Conservation (phyloP, 805 yeast genomes). For the Spathaspora passalidarum region DNA sequence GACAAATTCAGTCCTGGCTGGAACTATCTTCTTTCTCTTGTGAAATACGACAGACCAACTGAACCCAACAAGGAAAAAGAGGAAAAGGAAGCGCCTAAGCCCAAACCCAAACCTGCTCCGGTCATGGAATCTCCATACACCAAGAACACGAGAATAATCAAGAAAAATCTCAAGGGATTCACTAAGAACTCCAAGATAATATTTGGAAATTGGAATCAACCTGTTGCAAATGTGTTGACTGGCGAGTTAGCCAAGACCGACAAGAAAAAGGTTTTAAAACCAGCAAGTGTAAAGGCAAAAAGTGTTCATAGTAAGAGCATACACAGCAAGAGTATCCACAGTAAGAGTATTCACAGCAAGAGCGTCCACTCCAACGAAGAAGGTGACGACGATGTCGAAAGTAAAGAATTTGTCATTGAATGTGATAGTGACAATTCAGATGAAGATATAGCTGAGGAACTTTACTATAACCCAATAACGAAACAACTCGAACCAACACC, state of each 20-base stretch:
- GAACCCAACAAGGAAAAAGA: not conserved
- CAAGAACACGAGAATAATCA: not conserved
- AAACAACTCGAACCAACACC: constrained; percentile 29
- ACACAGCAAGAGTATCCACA: not conserved
- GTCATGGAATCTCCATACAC: not conserved
- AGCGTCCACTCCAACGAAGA: not conserved
- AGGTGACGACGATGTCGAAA: constrained; percentile 7
- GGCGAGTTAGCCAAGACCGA: constrained; percentile 6
- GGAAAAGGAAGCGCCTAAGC: not conserved
- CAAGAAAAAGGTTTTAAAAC: not conserved
- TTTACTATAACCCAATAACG: constrained; percentile 31
- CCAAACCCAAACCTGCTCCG: not conserved
- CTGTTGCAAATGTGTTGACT: constrained; percentile 19
- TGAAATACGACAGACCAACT: constrained; percentile 25
- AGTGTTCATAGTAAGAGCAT: not conserved
- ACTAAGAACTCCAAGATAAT: constrained; percentile 18
- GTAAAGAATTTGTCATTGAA: constrained; percentile 29
- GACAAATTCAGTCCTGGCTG: constrained; percentile 32
- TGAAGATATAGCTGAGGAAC: constrained; percentile 19
- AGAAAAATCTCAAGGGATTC: constrained; percentile 12
- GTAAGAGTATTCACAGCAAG: not conserved
- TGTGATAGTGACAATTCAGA: constrained; percentile 21
- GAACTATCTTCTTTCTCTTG: constrained; percentile 36
- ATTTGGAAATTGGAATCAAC: constrained; percentile 31
- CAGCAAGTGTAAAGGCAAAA: not conserved